These are phyloP conservation scores for Aspergillus sp. DNA, from an alignment of 2,329 filamentous ascomycete genomes.

Conservation along the genomic window DNA sequence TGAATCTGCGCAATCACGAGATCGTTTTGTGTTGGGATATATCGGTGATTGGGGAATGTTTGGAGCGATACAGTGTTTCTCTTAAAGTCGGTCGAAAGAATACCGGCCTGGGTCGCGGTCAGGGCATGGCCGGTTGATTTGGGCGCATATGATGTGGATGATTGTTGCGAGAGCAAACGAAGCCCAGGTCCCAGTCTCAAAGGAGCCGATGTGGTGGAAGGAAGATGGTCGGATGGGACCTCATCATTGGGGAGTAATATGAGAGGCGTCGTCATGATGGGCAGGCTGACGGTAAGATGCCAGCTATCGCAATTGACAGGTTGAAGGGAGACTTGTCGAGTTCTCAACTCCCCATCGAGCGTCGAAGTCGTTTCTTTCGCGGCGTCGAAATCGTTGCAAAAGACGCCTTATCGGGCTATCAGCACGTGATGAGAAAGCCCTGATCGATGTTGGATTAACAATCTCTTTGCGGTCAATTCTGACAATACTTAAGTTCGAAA, in stretches of 20 bases:
- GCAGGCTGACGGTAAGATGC: too few relatives aligned
- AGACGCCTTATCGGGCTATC: constrained; percentile 20
- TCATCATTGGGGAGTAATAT: constrained; percentile 79
- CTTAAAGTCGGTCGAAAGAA: constrained; percentile 33
- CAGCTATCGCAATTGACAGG: too few relatives aligned
- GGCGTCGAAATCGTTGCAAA: constrained; percentile 2
- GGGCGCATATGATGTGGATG: constrained; percentile 63
- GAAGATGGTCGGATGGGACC: constrained; percentile 62
- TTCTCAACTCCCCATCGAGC: too few relatives aligned
- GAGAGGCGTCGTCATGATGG: constrained; percentile 52
- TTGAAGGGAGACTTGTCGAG: too few relatives aligned
- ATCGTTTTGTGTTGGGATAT: constrained; percentile 74
- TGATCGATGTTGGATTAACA: too few relatives aligned
- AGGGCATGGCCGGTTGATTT: constrained; percentile 45
- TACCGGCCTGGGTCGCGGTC: constrained; percentile 31
- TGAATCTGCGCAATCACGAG: constrained; percentile 83
- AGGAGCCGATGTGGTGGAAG: constrained; percentile 60
- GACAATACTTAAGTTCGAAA: too few relatives aligned
- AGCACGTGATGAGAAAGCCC: constrained; percentile 16
- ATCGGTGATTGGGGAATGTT: constrained; percentile 51
- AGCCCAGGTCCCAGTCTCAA: constrained; percentile 81
- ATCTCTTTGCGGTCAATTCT: too few relatives aligned
- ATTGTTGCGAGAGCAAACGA: constrained; percentile 71
- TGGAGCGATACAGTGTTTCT: constrained; percentile 34
- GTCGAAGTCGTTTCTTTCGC: too few relatives aligned